Base-by-base conservation (phyloP, 2,329 filamentous ascomycete genomes). In the Neofusicoccum cordaticola region DNA sequence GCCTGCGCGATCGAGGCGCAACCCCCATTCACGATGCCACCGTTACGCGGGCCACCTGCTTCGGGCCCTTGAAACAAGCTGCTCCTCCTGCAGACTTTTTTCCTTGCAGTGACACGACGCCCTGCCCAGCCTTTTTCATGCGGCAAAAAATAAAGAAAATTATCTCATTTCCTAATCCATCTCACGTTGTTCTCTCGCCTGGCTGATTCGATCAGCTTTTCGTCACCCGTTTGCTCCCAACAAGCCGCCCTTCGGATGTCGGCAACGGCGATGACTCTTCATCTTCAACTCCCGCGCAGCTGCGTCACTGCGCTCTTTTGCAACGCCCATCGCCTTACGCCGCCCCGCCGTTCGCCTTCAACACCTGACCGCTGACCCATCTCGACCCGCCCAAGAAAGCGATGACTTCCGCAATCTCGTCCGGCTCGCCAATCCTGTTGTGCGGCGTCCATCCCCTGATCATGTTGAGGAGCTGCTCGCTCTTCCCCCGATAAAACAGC, bases 401-500 rank as follows among this genome's bases (percentile, higher is more conserved):
- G 37, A 74, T 67, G n/a, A 64, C 68, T 57, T 58, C 63, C 2
- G 72, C 73, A 63, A 74, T 69, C 27, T 74, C 72, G 44, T 71
- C 69, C 9, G 71, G 71, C 65, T 62, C 65, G 0, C 71, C 72
- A 9, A 74, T 44, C 31, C 61, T 35, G 17, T 47, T 17, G 35
- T 56, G 56, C 39, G 39, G 47, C 9, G 27, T 44, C 50, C 48
- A 63, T 12, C 50, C 15, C 6, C 12, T 44, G 8, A 52, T 52
- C 13, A 27, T 66, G 22, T 80, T 83, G 73, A 19, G 71, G 68
- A 78, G 70, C 72, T 63, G 81, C 78, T 71, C 87, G 88, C 56
- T 60, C 56, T 60, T 60, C n/a, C 42, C 56, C 42, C 48, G 11
- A n/a, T 37, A 60, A 42, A 60, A 60, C 37, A 87, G 71, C 4